Base-by-base conservation (phyloP, 768 basidiomycete species). In the Leccinum disarticulatum region DNA sequence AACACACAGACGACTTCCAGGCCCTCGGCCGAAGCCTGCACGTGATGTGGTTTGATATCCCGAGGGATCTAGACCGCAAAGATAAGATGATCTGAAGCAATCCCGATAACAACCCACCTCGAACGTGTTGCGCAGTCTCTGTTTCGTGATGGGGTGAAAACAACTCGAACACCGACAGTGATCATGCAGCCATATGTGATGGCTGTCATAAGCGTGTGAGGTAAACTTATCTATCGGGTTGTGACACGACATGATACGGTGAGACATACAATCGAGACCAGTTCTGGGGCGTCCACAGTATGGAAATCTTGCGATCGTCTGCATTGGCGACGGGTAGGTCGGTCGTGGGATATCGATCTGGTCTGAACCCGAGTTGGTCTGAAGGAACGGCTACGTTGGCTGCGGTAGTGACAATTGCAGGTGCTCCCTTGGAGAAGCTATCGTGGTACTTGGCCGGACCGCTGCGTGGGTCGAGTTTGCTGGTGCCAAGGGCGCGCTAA, bases 151-250 rank as follows among this genome's bases (percentile, higher is more conserved):
- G 0, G 87, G 77, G 73, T 98, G 95, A 68, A 91, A 95, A 73
- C 94, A 96, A 53, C 84, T 77, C 6, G 88, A 77, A 71, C 94
- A 97, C 35, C 94, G 82, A 70, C 96, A 98, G 64, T 98, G 95
- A 68, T 98, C 96, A 48, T 93, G 80, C 25, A 98, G 77, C 90
- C 93, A 97, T 43, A 93, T 83, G 67, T 94, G 86, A 70, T 96
- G 93, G 69, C 95, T 98, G n/a, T 22, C n/a, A 64, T 28, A 63
- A 48, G 27, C 41, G n/a, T 19, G n/a, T 6, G 19, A n/a, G 43
- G 3, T 10, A 22, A 28, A 50, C 9, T 49, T 33, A 30, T 50
- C 52, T 41, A 11, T 50, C 36, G 17, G 33, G 49, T 59, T 55
- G 31, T 15, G 25, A 27, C 19, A 19, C 28, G 14, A 47, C 36